Base-by-base conservation (phyloP, 352 stramenopile genomes). In the Phytophthora agathidicida region DNA sequence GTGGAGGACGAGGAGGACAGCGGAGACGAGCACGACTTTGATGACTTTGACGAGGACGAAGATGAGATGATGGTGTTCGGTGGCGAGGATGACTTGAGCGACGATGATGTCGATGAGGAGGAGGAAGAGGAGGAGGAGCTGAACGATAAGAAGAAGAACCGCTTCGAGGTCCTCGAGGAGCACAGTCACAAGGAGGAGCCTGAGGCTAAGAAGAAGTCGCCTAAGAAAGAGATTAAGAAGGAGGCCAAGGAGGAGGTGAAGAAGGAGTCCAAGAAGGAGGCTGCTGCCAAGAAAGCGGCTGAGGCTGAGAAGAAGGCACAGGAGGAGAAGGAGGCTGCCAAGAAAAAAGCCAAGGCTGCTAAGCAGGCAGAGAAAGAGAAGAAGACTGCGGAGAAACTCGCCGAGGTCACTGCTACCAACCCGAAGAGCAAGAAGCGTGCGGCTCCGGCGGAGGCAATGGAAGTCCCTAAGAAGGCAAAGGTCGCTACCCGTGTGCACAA, bases 381-480 rank as follows among this genome's bases (percentile, higher is more conserved):
- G 42, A 80, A 82, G 55, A 70, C 66, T 5, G 75, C 75, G 3
- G 67, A 81, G 8, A 85, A 87, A 65, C 60, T 85, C 32, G 72
- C 77, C 4, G 77, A 85, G 45, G 46, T 71, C 14, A 85, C 75
- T 37, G 66, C 60, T 28, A 57, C 44, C 5, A 71, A 57, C 8
- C 49, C 56, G 1, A 76, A 71, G 44, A 63, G 39, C 62, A 91
- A 94, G 71, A 93, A 94, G 68, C 83, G 83, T 22, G 54, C 83
- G 17, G 77, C 80, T 24, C 68, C 80, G 17, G 59, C 75, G 0
- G 84, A 88, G 5, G 68, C 74, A 9, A 69, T 88, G 6, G 80
- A 91, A 4, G 73, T 88, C 27, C 75, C 81, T 9, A 94, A 94
- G 75, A 94, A 94, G 67, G 67, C 76, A 41, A 92, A 93, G 71